These are phyloP conservation scores for Aspergillus mulundensis DNA, from an alignment of 495 filamentous ascomycete species.

Conservation along the genomic window DNA sequence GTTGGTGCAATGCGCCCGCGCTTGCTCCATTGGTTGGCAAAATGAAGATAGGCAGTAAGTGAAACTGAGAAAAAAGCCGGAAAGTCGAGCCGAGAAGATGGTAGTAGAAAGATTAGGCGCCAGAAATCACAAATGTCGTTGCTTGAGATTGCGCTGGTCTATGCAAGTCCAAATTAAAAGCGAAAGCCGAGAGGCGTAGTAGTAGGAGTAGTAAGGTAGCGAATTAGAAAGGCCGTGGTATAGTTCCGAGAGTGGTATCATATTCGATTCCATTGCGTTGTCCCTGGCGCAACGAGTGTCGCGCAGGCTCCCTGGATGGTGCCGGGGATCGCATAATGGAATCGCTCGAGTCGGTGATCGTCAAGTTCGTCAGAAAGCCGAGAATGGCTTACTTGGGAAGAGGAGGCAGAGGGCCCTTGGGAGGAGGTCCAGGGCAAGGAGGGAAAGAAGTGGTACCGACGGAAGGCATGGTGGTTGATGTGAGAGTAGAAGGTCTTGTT, in stretches of 20 bases:
- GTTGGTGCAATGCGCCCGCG: slow-evolving; percentile 21
- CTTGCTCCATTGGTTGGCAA: slow-evolving; percentile 6
- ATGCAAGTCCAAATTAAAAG: slow-evolving; percentile 13
- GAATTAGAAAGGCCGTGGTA: slow-evolving; percentile 19
- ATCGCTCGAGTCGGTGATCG: slow-evolving; percentile 30
- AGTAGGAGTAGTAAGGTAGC: slow-evolving; percentile 16
- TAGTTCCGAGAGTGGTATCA: slow-evolving; percentile 21
- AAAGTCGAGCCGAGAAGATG: slow-evolving; percentile 11
- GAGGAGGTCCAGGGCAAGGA: slow-evolving; percentile 81
- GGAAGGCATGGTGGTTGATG: slow-evolving; percentile 52
- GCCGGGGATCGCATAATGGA: slow-evolving; percentile 6
- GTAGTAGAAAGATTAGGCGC: slow-evolving; percentile 10
- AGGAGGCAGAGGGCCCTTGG: slow-evolving; percentile 77
- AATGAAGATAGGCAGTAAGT: background rate
- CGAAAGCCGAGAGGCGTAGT: slow-evolving; percentile 12
- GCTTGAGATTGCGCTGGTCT: slow-evolving; percentile 11
- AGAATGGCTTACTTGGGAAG: slow-evolving; percentile 61
- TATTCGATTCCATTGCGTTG: slow-evolving; percentile 33
- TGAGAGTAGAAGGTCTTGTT: slow-evolving; percentile 1
- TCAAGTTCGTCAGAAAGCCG: slow-evolving; percentile 36
- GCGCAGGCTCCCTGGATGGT: slow-evolving; percentile 12
- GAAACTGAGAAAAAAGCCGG: slow-evolving; percentile 9
- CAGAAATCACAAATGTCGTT: slow-evolving; percentile 12
- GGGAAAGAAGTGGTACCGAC: slow-evolving; percentile 64
- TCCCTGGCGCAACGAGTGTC: slow-evolving; percentile 21